phyloP scores from a whole-genome alignment of 1,139 yeast species.

The Yamadazyma songkhlaensis region DNA sequence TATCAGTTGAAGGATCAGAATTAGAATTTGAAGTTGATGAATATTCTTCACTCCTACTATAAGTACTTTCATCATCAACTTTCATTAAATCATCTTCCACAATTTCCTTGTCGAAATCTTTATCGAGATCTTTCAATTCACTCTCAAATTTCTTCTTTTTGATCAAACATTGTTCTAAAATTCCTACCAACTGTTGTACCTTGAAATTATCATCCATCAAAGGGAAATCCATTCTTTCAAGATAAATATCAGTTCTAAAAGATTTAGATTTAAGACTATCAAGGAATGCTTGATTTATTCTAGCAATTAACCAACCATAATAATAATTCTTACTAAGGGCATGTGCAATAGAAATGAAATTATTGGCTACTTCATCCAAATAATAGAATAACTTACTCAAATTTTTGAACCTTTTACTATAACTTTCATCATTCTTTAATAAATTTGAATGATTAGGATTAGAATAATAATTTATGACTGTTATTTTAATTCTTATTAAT shows the following conservation, averaged over 20 bases:
- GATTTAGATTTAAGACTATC: conserved; percentile 7
- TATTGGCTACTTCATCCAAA: conserved; percentile 9
- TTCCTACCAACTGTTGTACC: conserved; percentile 5
- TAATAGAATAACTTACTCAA: conserved; percentile 8
- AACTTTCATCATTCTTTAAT: conserved; percentile 8
- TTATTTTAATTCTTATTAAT: conserved; percentile 11
- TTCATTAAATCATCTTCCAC: background rate
- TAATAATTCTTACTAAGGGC: conserved; percentile 14
- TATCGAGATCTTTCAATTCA: background rate
- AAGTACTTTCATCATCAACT: background rate
- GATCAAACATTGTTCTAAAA: conserved; percentile 3
- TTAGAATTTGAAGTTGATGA: background rate
- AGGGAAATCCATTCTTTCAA: conserved; percentile 7
- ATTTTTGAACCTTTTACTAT: conserved; percentile 7
- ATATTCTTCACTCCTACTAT: background rate
- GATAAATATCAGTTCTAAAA: conserved; percentile 8
- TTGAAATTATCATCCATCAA: conserved; percentile 10
- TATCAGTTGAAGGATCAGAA: background rate
- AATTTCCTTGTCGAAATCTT: background rate
- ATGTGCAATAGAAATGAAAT: conserved; percentile 10
- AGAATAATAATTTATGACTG: conserved; percentile 4
- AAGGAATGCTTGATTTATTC: conserved; percentile 8
- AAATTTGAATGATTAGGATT: conserved; percentile 7
- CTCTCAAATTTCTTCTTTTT: conserved; percentile 4
- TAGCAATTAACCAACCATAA: conserved; percentile 15